Conservation (phyloP, 2,329 filamentous ascomycete species). For the Colletotrichum phormii region DNA sequence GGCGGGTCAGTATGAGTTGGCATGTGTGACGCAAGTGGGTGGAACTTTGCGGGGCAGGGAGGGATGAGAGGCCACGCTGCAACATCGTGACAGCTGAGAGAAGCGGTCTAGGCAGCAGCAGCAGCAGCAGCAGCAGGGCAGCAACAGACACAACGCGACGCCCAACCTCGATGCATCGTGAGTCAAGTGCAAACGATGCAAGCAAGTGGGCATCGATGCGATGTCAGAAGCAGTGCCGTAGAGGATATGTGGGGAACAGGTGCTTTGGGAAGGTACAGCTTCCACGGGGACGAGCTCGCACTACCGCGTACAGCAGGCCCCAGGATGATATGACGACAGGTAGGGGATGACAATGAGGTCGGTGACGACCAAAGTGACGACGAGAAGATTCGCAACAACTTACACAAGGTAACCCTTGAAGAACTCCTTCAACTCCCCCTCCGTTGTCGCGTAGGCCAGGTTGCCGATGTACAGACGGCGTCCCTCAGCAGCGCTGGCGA, state of each 20-base stretch:
- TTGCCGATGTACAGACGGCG: constrained; percentile 99
- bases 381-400: constrained; percentile 58
- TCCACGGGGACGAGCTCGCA: neutral
- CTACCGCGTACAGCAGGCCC: constrained; percentile 5
- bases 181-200: neutral
- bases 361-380: neutral
- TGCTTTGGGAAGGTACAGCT: neutral
- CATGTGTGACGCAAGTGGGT: constrained; percentile 35
- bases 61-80: constrained; percentile 34
- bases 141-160: neutral
- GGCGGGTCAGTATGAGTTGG: constrained; percentile 36
- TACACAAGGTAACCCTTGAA: constrained; percentile 99
- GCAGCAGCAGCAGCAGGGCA: neutral
- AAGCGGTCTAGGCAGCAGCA: constrained; percentile 24
- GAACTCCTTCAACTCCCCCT: constrained; percentile 99
- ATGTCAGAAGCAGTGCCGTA: neutral
- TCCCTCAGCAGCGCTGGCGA: constrained; percentile 97
- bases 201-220: neutral
- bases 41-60: constrained; percentile 32
- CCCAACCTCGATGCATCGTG: neutral
- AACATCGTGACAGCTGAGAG: constrained; percentile 20
- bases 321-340: neutral
- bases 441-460: constrained; percentile 99
- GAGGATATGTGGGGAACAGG: neutral
- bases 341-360: neutral